Conservation (phyloP, 805 yeast species). For the Myxozyma neotropica region DNA sequence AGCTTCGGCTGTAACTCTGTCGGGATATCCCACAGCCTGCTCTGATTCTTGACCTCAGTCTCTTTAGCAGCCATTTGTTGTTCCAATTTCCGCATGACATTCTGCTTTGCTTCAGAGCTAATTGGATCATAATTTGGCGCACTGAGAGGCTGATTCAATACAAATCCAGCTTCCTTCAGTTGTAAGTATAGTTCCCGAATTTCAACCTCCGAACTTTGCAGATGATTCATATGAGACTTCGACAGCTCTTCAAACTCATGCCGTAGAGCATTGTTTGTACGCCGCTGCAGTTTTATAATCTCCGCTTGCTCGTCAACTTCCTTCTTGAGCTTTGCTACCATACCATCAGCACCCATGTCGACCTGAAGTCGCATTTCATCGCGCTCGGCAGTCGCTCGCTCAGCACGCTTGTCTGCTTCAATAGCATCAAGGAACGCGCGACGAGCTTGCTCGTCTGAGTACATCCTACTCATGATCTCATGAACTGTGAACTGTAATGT, state of each 20-base stretch:
- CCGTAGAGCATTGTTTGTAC: constrained; percentile 62
- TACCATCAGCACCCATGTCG: constrained; percentile 74
- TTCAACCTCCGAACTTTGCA: constrained; percentile 53
- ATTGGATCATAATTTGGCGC: constrained; percentile 11
- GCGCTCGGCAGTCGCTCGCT: constrained; percentile 59
- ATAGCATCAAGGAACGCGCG: constrained; percentile 64
- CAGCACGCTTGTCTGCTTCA: constrained; percentile 55
- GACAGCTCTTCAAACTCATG: constrained; percentile 65
- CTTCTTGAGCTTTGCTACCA: constrained; percentile 59
- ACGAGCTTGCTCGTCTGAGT: constrained; percentile 83
- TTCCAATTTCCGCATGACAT: constrained; percentile 20
- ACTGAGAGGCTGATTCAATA: not conserved
- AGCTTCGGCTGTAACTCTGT: constrained; percentile 78
- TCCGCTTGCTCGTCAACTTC: constrained; percentile 67
- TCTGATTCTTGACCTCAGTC: constrained; percentile 47
- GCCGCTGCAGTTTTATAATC: constrained; percentile 59
- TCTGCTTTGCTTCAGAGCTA: constrained; percentile 15
- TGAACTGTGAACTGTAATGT: constrained; percentile 27
- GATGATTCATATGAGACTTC: constrained; percentile 42
- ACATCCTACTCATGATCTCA: constrained; percentile 62
- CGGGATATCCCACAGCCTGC: constrained; percentile 48
- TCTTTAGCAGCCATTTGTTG: constrained; percentile 40
- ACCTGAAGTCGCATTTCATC: constrained; percentile 67
- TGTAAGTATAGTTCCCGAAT: constrained; percentile 63
- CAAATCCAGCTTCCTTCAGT: constrained; percentile 49